phyloP scores from a whole-genome alignment of 805 yeast species.

The Lipomyces sp. region DNA sequence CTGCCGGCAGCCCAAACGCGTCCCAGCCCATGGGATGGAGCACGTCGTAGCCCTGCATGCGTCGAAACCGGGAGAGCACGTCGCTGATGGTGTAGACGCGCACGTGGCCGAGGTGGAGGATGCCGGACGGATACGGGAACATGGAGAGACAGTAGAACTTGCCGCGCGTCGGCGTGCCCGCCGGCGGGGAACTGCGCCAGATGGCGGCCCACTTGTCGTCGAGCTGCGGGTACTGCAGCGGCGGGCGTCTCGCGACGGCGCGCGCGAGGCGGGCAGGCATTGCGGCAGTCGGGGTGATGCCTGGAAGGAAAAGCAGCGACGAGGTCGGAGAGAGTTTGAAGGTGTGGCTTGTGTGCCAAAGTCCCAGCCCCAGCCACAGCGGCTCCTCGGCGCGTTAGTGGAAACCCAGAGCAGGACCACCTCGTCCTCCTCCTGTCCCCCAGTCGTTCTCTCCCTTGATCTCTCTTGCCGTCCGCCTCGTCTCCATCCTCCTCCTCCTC shows the following conservation, averaged over 20 bases:
- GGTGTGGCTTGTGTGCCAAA: too few species aligned
- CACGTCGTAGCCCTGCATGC: constrained; percentile 72
- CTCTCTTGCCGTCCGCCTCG: too few species aligned
- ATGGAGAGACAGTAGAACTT: constrained; percentile 62
- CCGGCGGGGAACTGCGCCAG: constrained; percentile 7
- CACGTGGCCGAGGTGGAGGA: constrained; percentile 88
- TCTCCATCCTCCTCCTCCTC: too few species aligned
- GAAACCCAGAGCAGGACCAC: too few species aligned
- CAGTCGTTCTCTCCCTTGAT: too few species aligned
- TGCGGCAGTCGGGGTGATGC: too few species aligned
- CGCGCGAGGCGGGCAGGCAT: neutral
- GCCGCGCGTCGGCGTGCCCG: constrained; percentile 17
- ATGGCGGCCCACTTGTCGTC: constrained; percentile 19
- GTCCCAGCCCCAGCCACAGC: too few species aligned
- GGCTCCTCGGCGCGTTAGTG: too few species aligned
- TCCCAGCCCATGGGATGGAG: constrained; percentile 99
- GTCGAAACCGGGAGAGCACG: constrained; percentile 69
- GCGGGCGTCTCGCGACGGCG: neutral
- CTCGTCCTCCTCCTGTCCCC: too few species aligned
- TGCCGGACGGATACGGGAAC: constrained; percentile 98
- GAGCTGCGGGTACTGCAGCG: constrained; percentile 16
- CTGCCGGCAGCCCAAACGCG: constrained; percentile 97
- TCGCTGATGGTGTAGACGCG: constrained; percentile 92
- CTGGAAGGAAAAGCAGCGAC: neutral
- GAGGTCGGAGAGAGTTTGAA: neutral